A percentile compares a stretch with the other conserved stretches of the same genome.
These are phyloP conservation scores for Flaveria trinervia DNA, from an alignment of 129 eudicot genomes.

Conservation along the genomic window DNA sequence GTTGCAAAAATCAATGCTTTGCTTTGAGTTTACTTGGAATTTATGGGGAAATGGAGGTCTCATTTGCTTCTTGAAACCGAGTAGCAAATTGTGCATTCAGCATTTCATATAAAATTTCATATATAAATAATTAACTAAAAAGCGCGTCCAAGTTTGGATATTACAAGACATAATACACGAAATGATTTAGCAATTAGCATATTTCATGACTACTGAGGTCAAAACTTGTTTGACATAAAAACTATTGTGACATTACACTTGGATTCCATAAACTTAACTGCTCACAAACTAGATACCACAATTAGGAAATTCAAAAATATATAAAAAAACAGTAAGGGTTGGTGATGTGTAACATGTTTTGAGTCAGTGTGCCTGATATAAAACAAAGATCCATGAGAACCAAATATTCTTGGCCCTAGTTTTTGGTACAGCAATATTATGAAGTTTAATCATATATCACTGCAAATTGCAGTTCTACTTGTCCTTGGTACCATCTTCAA, in stretches of 20 bases:
- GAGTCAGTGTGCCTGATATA: slow-evolving; percentile 32
- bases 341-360: slow-evolving; percentile 21
- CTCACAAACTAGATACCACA: not conserved
- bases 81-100: too few relatives aligned
- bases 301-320: too few relatives aligned
- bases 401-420: slow-evolving; percentile 40
- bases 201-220: not conserved
- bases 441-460: slow-evolving; percentile 30
- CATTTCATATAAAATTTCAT: too few relatives aligned
- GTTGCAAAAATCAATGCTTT: slow-evolving; percentile 10
- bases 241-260: not conserved
- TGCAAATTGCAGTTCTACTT: slow-evolving; percentile 41
- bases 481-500: slow-evolving; percentile 37
- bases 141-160: too few relatives aligned
- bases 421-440: slow-evolving; percentile 39
- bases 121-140: too few relatives aligned
- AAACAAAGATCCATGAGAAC: slow-evolving; percentile 38
- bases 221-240: not conserved
- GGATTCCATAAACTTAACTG: not conserved
- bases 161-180: too few relatives aligned
- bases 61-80: not conserved
- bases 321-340: too few relatives aligned
- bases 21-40: slow-evolving; percentile 33
- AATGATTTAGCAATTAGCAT: too few relatives aligned
- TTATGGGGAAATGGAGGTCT: slow-evolving; percentile 27